A percentile compares a stretch with the other conserved stretches of the same genome.
Conservation (phyloP, 352 stramenopile species). For the Globisporangium spinosum region DNA sequence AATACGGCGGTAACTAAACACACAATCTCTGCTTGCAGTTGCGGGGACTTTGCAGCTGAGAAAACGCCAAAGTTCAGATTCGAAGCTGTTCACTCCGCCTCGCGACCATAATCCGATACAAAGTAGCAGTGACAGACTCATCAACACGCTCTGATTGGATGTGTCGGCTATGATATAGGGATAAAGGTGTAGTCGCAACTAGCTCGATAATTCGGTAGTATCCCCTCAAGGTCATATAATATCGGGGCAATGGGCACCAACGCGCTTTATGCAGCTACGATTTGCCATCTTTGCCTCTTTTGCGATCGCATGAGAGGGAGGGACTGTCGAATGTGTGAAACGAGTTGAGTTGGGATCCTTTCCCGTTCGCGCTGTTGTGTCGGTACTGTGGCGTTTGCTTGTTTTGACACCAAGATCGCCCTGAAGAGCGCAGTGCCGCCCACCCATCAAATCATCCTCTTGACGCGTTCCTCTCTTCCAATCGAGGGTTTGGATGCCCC, state of each 20-base stretch:
- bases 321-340: neutral
- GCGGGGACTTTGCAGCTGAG: too few relatives aligned
- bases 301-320: neutral
- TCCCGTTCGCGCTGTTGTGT: neutral
- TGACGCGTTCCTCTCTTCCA: neutral
- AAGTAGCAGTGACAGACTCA: neutral
- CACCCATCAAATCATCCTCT: slow-evolving; percentile 6
- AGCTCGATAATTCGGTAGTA: neutral
- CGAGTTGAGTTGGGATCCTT: neutral
- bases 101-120: neutral
- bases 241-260: neutral
- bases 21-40: too few relatives aligned
- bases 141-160: neutral
- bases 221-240: neutral
- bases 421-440: neutral
- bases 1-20: too few relatives aligned
- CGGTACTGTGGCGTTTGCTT: neutral
- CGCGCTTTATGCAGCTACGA: neutral
- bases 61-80: too few relatives aligned
- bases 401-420: neutral
- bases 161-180: neutral
- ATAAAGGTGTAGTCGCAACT: neutral
- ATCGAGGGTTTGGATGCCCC: neutral
- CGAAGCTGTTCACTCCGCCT: neutral
- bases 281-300: neutral